These are phyloP conservation scores for Rhynchosporium agropyri DNA, from an alignment of 2,329 filamentous ascomycete genomes.

Conservation along the genomic window DNA sequence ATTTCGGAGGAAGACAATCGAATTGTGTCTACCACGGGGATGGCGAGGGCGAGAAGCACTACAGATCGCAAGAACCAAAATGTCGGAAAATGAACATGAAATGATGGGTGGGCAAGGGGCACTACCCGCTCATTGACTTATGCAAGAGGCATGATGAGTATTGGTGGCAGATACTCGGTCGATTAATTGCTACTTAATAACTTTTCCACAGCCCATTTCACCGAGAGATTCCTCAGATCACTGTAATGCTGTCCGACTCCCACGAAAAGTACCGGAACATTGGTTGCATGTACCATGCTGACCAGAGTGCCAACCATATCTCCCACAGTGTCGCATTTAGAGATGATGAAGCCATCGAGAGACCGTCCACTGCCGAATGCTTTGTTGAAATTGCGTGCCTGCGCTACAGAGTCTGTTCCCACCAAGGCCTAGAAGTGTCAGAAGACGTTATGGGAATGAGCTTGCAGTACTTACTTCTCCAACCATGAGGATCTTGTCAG, in stretches of 20 bases:
- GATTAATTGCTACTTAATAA: slow-evolving; percentile 49
- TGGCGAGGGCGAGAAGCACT: not conserved
- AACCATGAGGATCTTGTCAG: slow-evolving; percentile 99
- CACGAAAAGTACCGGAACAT: slow-evolving; percentile 93
- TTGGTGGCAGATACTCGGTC: slow-evolving; percentile 12
- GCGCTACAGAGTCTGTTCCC: slow-evolving; percentile 91
- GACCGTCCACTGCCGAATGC: slow-evolving; percentile 80
- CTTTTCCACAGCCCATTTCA: slow-evolving; percentile 70
- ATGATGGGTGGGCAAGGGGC: too few relatives aligned
- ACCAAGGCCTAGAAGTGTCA: slow-evolving; percentile 68
- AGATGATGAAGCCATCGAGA: slow-evolving; percentile 96
- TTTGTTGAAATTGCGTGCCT: slow-evolving; percentile 94
- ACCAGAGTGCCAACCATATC: slow-evolving; percentile 90
- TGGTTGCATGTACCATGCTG: slow-evolving; percentile 95
- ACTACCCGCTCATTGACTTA: not conserved
- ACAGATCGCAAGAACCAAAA: too few relatives aligned
- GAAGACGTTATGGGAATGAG: slow-evolving; percentile 2
- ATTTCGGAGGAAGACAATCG: too few relatives aligned
- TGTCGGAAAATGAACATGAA: too few relatives aligned
- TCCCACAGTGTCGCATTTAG: slow-evolving; percentile 98
- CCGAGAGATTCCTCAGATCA: slow-evolving; percentile 68
- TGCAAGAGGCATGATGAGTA: not conserved
- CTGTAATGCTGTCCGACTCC: slow-evolving; percentile 73
- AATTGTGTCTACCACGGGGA: not conserved
- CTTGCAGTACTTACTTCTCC: slow-evolving; percentile 47